Evolutionary conservation across 1,284 basidiomycete species (phyloP).

Genomic region (Naganishia sp.): DNA sequence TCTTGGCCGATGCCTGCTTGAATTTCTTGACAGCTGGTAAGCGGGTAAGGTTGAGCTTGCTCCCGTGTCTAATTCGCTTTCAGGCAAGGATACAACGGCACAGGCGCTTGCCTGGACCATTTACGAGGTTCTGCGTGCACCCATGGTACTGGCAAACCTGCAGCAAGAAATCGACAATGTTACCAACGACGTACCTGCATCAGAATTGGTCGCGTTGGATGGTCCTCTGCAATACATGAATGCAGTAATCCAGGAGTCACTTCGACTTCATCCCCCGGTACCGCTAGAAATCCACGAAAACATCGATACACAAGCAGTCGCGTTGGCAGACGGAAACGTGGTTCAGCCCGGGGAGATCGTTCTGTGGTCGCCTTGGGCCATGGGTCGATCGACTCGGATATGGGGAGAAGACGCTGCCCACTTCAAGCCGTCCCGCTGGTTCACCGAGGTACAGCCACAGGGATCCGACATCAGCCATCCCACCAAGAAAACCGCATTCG

Average conservation of each 20-base stretch:
- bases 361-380: slow-evolving; percentile 37
- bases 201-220: slow-evolving; percentile 3
- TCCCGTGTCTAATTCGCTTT: background rate
- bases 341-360: slow-evolving; percentile 35
- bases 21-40: slow-evolving; percentile 40
- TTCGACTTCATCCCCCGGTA: slow-evolving; percentile 38
- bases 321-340: slow-evolving; percentile 34
- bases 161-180: slow-evolving; percentile 25
- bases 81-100: slow-evolving; percentile 38
- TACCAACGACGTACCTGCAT: background rate
- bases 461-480: slow-evolving; percentile 15
- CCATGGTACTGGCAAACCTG: slow-evolving; percentile 24
- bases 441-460: slow-evolving; percentile 2
- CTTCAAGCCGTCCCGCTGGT: slow-evolving; percentile 38
- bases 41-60: background rate
- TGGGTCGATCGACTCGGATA: slow-evolving; percentile 32
- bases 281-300: slow-evolving; percentile 37
- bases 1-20: slow-evolving; percentile 36
- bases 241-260: slow-evolving; percentile 35
- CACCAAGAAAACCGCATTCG: slow-evolving; percentile 36
- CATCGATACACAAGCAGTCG: slow-evolving; percentile 17
- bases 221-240: slow-evolving; percentile 27
- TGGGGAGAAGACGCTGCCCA: slow-evolving; percentile 36
- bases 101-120: slow-evolving; percentile 38
- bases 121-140: slow-evolving; percentile 35